phyloP scores from a whole-genome alignment of 495 filamentous ascomycete genomes.

The Niebla homalea region DNA sequence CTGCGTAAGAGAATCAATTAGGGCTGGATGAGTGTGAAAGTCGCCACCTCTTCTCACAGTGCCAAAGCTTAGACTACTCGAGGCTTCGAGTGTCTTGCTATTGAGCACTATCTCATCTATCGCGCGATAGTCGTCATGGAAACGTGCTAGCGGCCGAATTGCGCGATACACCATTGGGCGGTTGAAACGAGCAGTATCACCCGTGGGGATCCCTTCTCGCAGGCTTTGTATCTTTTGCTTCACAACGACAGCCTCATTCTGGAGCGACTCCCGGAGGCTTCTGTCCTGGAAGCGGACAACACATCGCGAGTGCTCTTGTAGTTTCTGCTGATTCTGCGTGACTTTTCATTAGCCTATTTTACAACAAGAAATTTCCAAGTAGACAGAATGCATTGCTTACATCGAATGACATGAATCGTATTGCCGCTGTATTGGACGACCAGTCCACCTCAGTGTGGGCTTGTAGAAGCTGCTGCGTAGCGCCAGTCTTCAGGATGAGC shows the following conservation, averaged over 20 bases:
- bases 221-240: constrained; percentile 32
- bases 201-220: constrained; percentile 19
- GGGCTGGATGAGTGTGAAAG: constrained; percentile 31
- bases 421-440: constrained; percentile 21
- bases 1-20: constrained; percentile 46
- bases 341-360: no score
- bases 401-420: constrained; percentile 24
- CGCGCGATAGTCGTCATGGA: constrained; percentile 43
- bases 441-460: constrained; percentile 21
- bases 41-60: constrained; percentile 42
- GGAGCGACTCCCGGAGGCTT: neutral
- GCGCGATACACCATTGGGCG: constrained; percentile 54
- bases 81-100: constrained; percentile 17
- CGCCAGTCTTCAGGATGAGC: constrained; percentile 9
- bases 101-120: constrained; percentile 30
- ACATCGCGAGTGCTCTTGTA: constrained; percentile 3
- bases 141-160: constrained; percentile 50
- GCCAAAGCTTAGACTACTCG: constrained; percentile 16
- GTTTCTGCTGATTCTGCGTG: neutral
- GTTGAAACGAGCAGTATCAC: constrained; percentile 24
- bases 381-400: neutral
- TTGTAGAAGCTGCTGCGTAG: constrained; percentile 16
- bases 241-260: neutral
- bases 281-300: constrained; percentile 3
- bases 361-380: neutral